These are phyloP conservation scores for Teratosphaeriaceae sp. DNA, from an alignment of 2,329 filamentous ascomycete genomes.

Conservation along the genomic window DNA sequence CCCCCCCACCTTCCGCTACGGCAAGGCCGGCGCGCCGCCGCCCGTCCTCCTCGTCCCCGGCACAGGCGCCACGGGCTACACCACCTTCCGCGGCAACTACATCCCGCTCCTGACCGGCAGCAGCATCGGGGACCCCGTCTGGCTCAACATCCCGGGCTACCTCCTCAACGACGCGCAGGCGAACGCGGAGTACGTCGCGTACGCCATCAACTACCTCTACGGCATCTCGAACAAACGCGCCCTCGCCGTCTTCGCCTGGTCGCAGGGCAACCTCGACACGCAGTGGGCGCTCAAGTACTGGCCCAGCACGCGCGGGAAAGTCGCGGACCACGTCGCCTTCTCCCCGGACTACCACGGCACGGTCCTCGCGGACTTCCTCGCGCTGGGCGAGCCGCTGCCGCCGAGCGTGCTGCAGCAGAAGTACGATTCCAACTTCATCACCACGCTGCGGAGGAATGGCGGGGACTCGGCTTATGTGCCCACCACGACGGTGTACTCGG, in stretches of 20 bases:
- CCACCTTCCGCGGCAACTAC: constrained; percentile 42
- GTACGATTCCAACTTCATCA: constrained; percentile 39
- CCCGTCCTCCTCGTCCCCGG: constrained; percentile 50
- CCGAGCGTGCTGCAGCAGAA: constrained; percentile 44
- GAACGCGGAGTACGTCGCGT: constrained; percentile 51
- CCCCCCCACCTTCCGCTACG: constrained; percentile 43
- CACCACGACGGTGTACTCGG: constrained; percentile 48
- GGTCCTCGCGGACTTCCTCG: constrained; percentile 30
- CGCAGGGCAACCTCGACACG: constrained; percentile 48
- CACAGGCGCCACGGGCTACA: constrained; percentile 44
- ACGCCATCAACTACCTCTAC: constrained; percentile 52
- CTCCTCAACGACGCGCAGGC: constrained; percentile 44
- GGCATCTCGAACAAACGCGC: constrained; percentile 33
- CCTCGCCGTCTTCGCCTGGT: constrained; percentile 47
- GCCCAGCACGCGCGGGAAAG: constrained; percentile 41
- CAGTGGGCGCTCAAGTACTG: constrained; percentile 56
- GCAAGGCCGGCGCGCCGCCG: constrained; percentile 31
- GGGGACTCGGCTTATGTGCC: constrained; percentile 50
- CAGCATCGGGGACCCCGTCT: constrained; percentile 44
- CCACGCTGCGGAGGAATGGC: constrained; percentile 35
- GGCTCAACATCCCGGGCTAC: constrained; percentile 48
- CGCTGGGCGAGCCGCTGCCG: constrained; percentile 17
- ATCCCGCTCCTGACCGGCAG: constrained; percentile 42
- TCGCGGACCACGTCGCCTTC: constrained; percentile 47
- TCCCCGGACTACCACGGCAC: constrained; percentile 50